Conservation (phyloP, 73 alveolate species). For the Blepharisma japonicum region DNA sequence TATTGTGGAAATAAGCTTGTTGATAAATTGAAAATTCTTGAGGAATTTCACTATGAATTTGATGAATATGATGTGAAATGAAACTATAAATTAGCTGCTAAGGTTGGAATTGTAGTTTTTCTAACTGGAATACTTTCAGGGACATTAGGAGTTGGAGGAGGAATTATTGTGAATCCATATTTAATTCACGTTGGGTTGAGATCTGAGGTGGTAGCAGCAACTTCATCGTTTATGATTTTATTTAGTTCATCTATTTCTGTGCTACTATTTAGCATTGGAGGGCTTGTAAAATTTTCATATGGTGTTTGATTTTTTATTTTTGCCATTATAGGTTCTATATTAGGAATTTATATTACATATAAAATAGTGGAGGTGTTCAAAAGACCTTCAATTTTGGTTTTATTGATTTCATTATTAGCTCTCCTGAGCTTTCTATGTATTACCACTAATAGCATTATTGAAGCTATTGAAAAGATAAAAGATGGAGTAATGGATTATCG, state of each 20-base stretch:
- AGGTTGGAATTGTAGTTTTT: neutral
- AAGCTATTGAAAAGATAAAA: too few species aligned
- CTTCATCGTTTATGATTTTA: slow-evolving; percentile 72
- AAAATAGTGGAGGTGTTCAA: neutral
- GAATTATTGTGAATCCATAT: slow-evolving; percentile 76
- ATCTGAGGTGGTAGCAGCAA: slow-evolving; percentile 76
- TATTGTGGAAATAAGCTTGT: too few species aligned
- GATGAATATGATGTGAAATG: neutral
- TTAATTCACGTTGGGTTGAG: slow-evolving; percentile 64
- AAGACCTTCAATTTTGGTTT: neutral
- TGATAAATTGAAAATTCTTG: too few species aligned
- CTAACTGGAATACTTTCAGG: slow-evolving; percentile 62
- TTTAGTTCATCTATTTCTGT: slow-evolving; percentile 56
- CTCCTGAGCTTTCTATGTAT: neutral
- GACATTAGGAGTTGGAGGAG: slow-evolving; percentile 84
- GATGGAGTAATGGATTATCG: too few species aligned
- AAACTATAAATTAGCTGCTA: neutral
- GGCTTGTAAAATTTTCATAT: neutral
- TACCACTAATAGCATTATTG: too few species aligned
- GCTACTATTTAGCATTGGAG: slow-evolving; percentile 5
- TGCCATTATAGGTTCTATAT: neutral
- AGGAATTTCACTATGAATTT: slow-evolving; percentile 2
- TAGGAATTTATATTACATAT: neutral
- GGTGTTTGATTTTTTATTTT: neutral
- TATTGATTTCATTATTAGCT: neutral